Evolutionary conservation across 2,329 filamentous ascomycete genomes (phyloP).

Genomic region (Dactylellina leptospora): DNA sequence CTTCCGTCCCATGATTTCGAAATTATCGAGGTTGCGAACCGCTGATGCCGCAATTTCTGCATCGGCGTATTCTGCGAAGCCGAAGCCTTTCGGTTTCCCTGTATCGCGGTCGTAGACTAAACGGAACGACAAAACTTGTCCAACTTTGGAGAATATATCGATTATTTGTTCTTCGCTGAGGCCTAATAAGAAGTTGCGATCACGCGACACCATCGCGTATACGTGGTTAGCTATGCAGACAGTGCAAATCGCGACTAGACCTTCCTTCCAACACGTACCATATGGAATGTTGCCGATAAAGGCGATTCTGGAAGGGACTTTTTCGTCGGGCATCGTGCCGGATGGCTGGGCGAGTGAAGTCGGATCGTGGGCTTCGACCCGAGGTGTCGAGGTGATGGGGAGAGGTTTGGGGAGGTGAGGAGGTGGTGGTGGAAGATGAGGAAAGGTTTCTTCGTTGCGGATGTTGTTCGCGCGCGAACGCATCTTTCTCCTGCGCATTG

Average conservation of each 20-base stretch:
- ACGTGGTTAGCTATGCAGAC: constrained; percentile 33
- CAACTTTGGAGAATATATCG: constrained; percentile 72
- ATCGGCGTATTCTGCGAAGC: constrained; percentile 74
- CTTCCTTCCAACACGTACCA: constrained; percentile 48
- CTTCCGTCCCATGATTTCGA: constrained; percentile 74
- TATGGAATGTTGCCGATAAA: constrained; percentile 58
- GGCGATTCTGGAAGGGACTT: constrained; percentile 55
- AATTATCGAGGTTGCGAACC: constrained; percentile 74
- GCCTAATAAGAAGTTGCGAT: constrained; percentile 59
- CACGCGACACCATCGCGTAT: constrained; percentile 48
- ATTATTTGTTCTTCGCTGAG: constrained; percentile 75
- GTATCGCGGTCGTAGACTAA: constrained; percentile 76
- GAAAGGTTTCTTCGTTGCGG: too few species aligned
- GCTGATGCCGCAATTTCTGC: constrained; percentile 74
- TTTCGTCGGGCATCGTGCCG: constrained; percentile 43
- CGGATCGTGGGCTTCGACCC: too few species aligned
- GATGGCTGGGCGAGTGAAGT: neutral
- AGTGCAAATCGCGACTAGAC: neutral
- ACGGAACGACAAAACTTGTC: constrained; percentile 73
- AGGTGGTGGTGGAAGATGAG: constrained; percentile 14
- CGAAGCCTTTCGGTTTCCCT: constrained; percentile 74
- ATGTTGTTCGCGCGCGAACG: too few species aligned
- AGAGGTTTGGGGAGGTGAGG: too few species aligned
- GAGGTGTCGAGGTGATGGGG: neutral
- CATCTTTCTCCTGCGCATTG: too few species aligned